phyloP scores from a whole-genome alignment of 768 basidiomycete genomes.

The Mycena maculata region DNA sequence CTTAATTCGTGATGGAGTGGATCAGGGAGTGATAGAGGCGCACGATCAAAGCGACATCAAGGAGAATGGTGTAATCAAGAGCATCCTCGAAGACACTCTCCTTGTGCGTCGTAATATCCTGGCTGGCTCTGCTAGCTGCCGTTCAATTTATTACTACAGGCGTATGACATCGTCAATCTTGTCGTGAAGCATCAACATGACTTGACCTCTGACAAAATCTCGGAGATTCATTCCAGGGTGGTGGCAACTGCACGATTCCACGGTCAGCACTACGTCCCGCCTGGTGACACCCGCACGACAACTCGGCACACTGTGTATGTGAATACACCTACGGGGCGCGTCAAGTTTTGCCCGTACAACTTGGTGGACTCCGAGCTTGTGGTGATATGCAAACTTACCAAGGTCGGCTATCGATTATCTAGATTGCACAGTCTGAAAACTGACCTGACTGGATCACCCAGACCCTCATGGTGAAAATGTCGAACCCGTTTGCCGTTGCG shows the following conservation, averaged over 20 bases:
- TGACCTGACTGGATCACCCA: too few relatives aligned
- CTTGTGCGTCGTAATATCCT: slow-evolving; percentile 34
- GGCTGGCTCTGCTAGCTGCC: not conserved
- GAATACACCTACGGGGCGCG: slow-evolving; percentile 33
- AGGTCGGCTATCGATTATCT: slow-evolving; percentile 30
- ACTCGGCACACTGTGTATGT: slow-evolving; percentile 43
- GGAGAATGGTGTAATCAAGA: slow-evolving; percentile 39
- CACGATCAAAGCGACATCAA: slow-evolving; percentile 37
- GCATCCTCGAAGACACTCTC: slow-evolving; percentile 43
- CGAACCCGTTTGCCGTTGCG: slow-evolving; percentile 45
- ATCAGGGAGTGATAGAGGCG: slow-evolving; percentile 31
- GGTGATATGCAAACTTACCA: slow-evolving; percentile 45
- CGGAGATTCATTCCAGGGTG: slow-evolving; percentile 42
- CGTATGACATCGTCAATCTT: slow-evolving; percentile 34
- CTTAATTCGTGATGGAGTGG: slow-evolving; percentile 37
- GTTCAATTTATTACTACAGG: slow-evolving; percentile 20
- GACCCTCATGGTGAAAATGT: slow-evolving; percentile 30
- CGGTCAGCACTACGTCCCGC: slow-evolving; percentile 33
- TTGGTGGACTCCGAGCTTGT: slow-evolving; percentile 45
- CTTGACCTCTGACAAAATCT: slow-evolving; percentile 36
- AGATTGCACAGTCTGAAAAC: too few relatives aligned
- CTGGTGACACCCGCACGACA: slow-evolving; percentile 42
- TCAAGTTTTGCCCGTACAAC: slow-evolving; percentile 45
- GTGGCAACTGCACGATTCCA: slow-evolving; percentile 44
- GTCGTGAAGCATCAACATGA: slow-evolving; percentile 22